Evolutionary conservation across 83 land plant genomes (phyloP).

Genomic region (Isoetes engelmannii): DNA sequence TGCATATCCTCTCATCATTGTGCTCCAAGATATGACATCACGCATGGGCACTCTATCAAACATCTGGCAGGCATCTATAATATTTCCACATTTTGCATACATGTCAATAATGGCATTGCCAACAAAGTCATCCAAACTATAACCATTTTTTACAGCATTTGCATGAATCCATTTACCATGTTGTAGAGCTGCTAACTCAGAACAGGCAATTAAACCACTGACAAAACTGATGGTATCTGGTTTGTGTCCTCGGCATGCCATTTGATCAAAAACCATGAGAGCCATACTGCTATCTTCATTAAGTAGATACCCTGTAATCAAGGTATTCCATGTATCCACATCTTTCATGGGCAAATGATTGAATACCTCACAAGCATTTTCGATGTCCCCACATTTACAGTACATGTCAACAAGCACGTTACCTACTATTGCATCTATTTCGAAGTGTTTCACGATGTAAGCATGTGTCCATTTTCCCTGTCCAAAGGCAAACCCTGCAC

Average conservation of each 20-base stretch:
- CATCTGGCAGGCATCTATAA: constrained; percentile 24
- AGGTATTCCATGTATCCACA: too few relatives aligned
- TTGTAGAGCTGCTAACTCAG: constrained; percentile 43
- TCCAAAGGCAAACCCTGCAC: too few relatives aligned
- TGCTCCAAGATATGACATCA: constrained; percentile 45
- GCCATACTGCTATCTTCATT: too few relatives aligned
- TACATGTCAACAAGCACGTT: too few relatives aligned
- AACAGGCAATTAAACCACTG: constrained; percentile 42
- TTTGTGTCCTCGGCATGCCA: not conserved
- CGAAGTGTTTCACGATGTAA: too few relatives aligned
- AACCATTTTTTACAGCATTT: constrained; percentile 14
- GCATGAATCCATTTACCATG: constrained; percentile 41
- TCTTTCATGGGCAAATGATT: too few relatives aligned
- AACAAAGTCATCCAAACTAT: constrained; percentile 30
- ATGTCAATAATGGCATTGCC: constrained; percentile 45
- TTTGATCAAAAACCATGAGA: too few relatives aligned
- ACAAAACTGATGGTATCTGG: constrained; percentile 29
- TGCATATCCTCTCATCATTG: constrained; percentile 41
- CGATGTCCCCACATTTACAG: too few relatives aligned
- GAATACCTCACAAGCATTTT: too few relatives aligned
- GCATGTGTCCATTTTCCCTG: too few relatives aligned
- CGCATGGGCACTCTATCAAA: constrained; percentile 27
- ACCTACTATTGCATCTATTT: too few relatives aligned
- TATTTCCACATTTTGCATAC: constrained; percentile 18
- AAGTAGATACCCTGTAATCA: too few relatives aligned